Percentiles rank a stretch among this genome's conserved stretches.
Conservation (phyloP, 2,329 filamentous ascomycete genomes). For the Phyllosticta capitalensis region DNA sequence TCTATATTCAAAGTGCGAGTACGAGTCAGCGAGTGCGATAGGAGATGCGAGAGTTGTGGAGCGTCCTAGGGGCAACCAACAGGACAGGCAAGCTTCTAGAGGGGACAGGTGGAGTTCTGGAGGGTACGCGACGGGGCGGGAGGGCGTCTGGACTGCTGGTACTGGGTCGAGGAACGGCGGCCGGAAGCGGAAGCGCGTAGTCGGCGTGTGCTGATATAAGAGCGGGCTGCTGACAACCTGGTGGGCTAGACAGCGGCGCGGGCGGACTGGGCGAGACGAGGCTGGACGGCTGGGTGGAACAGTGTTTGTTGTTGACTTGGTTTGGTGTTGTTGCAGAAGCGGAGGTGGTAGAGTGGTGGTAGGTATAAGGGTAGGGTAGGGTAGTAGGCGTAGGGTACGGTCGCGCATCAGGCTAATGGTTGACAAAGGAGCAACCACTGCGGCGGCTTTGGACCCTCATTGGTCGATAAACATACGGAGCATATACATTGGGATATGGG, state of each 20-base stretch:
- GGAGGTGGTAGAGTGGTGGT: not conserved
- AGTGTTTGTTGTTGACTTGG: not conserved
- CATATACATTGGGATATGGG: not conserved
- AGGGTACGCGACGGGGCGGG: not conserved
- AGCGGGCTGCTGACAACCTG: not conserved
- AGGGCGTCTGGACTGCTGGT: not conserved
- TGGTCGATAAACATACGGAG: not conserved
- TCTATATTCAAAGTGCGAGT: slow-evolving; percentile 13
- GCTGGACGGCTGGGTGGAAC: not conserved
- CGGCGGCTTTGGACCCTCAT: not conserved
- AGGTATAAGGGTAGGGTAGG: not conserved
- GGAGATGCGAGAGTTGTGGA: slow-evolving; percentile 5
- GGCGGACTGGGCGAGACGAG: not conserved
- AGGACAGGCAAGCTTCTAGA: not conserved
- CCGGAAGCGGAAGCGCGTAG: slow-evolving; percentile 11
- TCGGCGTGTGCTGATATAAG: not conserved
- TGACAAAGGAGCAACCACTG: not conserved
- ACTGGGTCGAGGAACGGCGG: slow-evolving; percentile 2
- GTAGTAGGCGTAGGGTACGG: not conserved
- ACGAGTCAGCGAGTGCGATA: slow-evolving; percentile 20
- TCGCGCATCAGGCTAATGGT: not conserved
- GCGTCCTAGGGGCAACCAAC: slow-evolving; percentile 2
- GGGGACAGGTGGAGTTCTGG: not conserved
- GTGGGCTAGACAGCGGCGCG: too few species aligned
- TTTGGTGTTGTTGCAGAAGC: not conserved